Base-by-base conservation (phyloP, 352 stramenopile genomes). In the Lagenidium giganteum region DNA sequence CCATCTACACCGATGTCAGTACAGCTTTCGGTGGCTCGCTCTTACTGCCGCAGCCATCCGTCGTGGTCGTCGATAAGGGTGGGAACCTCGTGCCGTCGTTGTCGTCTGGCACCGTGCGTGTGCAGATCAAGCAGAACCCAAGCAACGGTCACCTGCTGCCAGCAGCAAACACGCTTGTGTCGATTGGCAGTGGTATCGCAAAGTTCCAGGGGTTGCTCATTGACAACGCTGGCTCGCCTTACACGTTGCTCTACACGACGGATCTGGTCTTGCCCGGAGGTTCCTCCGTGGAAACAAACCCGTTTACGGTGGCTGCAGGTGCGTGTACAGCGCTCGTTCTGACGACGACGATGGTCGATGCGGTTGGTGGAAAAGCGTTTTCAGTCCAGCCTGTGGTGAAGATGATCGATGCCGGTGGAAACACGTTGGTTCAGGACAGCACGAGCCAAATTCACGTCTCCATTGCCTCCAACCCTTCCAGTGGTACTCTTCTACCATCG, bases 21-120 rank as follows among this genome's bases (percentile, higher is more conserved):
- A 92, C 68, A 2, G 81, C 84, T 4, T 89, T 73, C 31, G 78
- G 83, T 42, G 84, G 84, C 2, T 83, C 64, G 8, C 52, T 72
- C 0, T 93, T 95, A 46, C 57, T 71, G 17, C 83, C 83, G 1
- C 83, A 95, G 42, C 83, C 84, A 7, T 57, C 61, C n/a, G 72
- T 73, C 3, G 75, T 58, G 17, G 70, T 95, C 14, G 81, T 95
- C 5, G 83, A 95, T 44, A 70, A 65, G 39, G 82, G 82, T 18
- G 82, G 78, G 3, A 92, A 94, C 46, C 36, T 75, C 13, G 77
- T 92, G 23, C 45, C 50, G 2, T 38, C 46, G 9, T 43, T 69
- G 20, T 83, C 51, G 18, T 47, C 69, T 17, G 78, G 78, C 12
- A 79, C 60, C 0, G 64, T 87, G 18, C 72, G 70, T 0, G 53